Percentiles rank a stretch among this genome's conserved stretches.
Evolutionary conservation across 2,329 filamentous ascomycete genomes (phyloP).

Genomic region (Fusarium nygamai): DNA sequence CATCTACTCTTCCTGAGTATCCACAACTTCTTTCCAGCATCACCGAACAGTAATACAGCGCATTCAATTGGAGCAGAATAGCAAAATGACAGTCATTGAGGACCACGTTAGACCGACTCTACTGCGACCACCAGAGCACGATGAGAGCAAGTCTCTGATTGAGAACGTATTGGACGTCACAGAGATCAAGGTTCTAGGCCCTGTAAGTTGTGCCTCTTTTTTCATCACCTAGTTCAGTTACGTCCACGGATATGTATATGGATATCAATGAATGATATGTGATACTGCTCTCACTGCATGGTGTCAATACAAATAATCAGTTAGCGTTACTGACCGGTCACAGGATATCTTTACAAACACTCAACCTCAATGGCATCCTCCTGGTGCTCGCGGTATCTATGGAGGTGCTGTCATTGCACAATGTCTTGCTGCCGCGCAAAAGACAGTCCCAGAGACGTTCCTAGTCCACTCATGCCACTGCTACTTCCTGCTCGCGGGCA

Average conservation of each 20-base stretch:
- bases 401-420: constrained; percentile 95
- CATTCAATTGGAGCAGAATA: neutral
- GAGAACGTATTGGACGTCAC: constrained; percentile 92
- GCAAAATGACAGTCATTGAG: constrained; percentile 35
- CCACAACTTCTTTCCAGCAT: neutral
- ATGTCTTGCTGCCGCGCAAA: constrained; percentile 86
- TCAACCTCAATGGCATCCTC: constrained; percentile 89
- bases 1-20: neutral
- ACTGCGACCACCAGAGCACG: constrained; percentile 76
- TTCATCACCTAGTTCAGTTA: neutral
- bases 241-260: neutral
- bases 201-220: constrained; percentile 60
- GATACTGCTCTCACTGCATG: neutral
- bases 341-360: constrained; percentile 96
- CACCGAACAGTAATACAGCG: neutral
- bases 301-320: neutral
- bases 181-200: constrained; percentile 78
- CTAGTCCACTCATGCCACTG: constrained; percentile 97
- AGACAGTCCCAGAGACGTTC: constrained; percentile 84
- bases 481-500: constrained; percentile 95
- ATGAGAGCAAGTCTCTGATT: constrained; percentile 79
- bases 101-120: constrained; percentile 49
- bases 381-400: constrained; percentile 91
- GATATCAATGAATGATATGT: neutral
- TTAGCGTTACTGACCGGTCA: neutral